Evolutionary conservation across 345 rosid genomes (phyloP).

Genomic region (Rubroshorea leprosula): DNA sequence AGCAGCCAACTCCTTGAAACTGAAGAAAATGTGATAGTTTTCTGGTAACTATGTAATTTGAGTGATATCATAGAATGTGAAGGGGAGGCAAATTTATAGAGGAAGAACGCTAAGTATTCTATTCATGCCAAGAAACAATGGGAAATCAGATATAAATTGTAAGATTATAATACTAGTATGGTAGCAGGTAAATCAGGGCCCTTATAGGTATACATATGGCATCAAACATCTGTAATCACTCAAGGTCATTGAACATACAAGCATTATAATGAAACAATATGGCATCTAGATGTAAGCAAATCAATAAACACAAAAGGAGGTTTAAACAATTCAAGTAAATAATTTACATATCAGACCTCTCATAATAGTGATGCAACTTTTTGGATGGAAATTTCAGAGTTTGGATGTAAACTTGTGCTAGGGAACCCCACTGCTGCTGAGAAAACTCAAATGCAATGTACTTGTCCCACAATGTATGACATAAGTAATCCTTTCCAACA

Average conservation of each 20-base stretch:
- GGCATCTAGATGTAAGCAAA: neutral
- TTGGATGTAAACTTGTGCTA: conserved; percentile 62
- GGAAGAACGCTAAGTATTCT: conserved; percentile 2
- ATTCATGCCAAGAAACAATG: neutral
- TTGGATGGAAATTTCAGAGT: conserved; percentile 68
- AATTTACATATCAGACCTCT: conserved; percentile 28
- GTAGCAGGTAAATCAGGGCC: neutral
- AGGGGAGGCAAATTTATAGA: conserved; percentile 4
- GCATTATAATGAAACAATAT: neutral
- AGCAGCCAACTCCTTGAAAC: conserved; percentile 65
- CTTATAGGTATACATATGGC: neutral
- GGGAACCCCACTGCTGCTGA: conserved; percentile 56
- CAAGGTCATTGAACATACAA: neutral
- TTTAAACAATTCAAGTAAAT: neutral
- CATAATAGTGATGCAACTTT: conserved; percentile 57
- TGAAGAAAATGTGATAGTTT: conserved; percentile 24
- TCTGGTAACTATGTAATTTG: neutral
- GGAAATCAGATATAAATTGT: neutral
- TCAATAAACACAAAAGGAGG: neutral
- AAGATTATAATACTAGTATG: conserved; percentile 6
- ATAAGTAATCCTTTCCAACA: conserved; percentile 80
- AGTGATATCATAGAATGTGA: conserved; percentile 5
- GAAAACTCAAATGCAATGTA: conserved; percentile 60
- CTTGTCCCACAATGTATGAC: conserved; percentile 74
- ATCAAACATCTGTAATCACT: neutral